Conservation (phyloP, 1,284 basidiomycete species). For the Cutaneotrichosporon sp. region DNA sequence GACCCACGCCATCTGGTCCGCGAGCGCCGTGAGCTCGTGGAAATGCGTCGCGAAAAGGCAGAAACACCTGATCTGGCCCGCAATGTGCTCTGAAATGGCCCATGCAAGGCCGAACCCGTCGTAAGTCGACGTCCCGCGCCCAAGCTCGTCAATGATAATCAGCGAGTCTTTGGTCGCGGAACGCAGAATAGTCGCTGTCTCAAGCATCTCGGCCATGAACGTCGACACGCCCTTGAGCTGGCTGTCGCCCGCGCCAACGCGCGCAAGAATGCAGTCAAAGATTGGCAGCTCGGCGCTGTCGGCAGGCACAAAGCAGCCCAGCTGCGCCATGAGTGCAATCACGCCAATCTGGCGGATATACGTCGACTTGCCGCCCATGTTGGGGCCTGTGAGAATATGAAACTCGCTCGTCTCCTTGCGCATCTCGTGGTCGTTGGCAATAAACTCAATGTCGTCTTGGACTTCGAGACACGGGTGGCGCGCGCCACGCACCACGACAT, state of each 20-base stretch:
- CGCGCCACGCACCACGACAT: slow-evolving; percentile 70
- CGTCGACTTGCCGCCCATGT: slow-evolving; percentile 94
- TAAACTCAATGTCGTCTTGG: slow-evolving; percentile 91
- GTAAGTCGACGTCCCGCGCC: slow-evolving; percentile 96
- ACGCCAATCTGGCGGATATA: slow-evolving; percentile 89
- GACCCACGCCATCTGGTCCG: slow-evolving; percentile 78
- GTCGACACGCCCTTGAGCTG: slow-evolving; percentile 97
- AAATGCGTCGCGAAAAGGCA: slow-evolving; percentile 98
- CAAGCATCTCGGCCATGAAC: slow-evolving; percentile 98
- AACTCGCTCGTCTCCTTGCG: slow-evolving; percentile 48
- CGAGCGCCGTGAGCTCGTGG: slow-evolving; percentile 90
- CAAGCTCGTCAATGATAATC: slow-evolving; percentile 97
- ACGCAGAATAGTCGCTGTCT: slow-evolving; percentile 89
- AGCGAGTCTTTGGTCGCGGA: slow-evolving; percentile 87
- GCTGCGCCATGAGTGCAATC: slow-evolving; percentile 90
- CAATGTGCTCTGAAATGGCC: slow-evolving; percentile 99
- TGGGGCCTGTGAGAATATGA: slow-evolving; percentile 65
- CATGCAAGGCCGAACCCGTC: slow-evolving; percentile 98
- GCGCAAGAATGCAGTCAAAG: slow-evolving; percentile 92
- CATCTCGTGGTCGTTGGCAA: slow-evolving; percentile 69
- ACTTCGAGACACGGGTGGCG: slow-evolving; percentile 96
- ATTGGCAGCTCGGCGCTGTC: slow-evolving; percentile 77
- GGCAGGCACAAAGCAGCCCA: slow-evolving; percentile 92
- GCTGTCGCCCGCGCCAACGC: slow-evolving; percentile 96
- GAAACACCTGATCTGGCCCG: slow-evolving; percentile 82